Evolutionary conservation across 2,329 filamentous ascomycete genomes (phyloP).

Genomic region (Colletotrichum lindemuthianum): DNA sequence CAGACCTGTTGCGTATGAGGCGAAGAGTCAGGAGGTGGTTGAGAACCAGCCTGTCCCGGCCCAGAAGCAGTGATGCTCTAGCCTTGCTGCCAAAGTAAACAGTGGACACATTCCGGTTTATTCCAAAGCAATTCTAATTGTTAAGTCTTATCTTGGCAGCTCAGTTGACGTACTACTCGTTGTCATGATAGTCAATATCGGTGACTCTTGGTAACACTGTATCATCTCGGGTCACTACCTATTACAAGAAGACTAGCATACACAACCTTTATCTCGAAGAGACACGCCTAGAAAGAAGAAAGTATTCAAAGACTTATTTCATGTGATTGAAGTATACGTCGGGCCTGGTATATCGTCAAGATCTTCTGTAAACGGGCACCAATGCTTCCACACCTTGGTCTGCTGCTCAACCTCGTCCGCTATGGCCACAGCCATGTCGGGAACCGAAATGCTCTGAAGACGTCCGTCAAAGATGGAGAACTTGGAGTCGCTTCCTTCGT

Average conservation of each 20-base stretch:
- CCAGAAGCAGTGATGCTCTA: background rate
- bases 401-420: conserved; percentile 21
- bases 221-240: no score
- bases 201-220: no score
- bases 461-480: conserved; percentile 7
- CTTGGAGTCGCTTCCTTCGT: background rate
- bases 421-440: conserved; percentile 19
- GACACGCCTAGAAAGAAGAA: no score
- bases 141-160: no score
- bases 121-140: no score
- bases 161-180: no score
- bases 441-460: conserved; percentile 16
- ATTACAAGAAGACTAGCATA: no score
- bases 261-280: no score
- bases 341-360: conserved; percentile 8
- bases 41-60: background rate
- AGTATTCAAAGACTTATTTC: background rate
- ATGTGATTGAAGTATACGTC: conserved; percentile 2
- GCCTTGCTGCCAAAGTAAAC: background rate
- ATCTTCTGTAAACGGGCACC: conserved; percentile 15
- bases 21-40: conserved; percentile 6
- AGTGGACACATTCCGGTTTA: no score
- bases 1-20: background rate
- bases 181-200: no score
- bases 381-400: conserved; percentile 16